Percentiles rank a stretch among this genome's conserved stretches.
phyloP scores from a whole-genome alignment of 108 stramenopile genomes.

The Discostella pseudostelligera region DNA sequence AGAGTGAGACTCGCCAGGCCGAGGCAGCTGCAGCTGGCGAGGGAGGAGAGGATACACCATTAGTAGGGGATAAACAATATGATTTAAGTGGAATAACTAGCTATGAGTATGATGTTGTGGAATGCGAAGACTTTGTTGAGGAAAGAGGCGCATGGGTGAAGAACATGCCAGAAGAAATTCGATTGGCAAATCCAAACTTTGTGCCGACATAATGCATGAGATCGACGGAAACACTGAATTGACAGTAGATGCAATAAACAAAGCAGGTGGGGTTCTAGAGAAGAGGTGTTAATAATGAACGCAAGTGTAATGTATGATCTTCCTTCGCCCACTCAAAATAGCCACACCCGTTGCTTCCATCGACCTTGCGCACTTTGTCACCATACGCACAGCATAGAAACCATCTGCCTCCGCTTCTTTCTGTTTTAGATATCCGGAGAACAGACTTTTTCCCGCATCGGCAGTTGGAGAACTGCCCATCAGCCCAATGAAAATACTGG shows the following conservation, averaged over 20 bases:
- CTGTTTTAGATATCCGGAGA: conserved; percentile 57
- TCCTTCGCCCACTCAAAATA: conserved; percentile 45
- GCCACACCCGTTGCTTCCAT: conserved; percentile 24
- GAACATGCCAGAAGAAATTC: conserved; percentile 90
- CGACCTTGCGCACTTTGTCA: conserved; percentile 13
- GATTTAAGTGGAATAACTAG: conserved; percentile 64
- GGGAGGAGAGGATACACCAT: conserved; percentile 11
- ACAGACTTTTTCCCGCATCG: conserved; percentile 38
- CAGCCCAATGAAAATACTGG: conserved; percentile 66
- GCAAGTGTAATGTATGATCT: conserved; percentile 30
- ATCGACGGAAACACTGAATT: background rate
- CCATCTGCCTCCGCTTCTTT: conserved; percentile 57
- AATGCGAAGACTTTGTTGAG: conserved; percentile 77
- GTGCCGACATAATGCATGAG: conserved; percentile 63
- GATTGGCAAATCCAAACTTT: conserved; percentile 77
- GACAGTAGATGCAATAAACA: background rate
- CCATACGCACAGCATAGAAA: conserved; percentile 53
- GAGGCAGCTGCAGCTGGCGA: conserved; percentile 27
- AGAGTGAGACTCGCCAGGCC: conserved; percentile 41
- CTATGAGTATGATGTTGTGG: conserved; percentile 85
- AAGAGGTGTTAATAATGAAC: conserved; percentile 33
- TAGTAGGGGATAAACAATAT: conserved; percentile 56
- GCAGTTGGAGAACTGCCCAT: conserved; percentile 48
- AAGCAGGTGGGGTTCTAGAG: conserved; percentile 4
- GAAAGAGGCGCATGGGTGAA: conserved; percentile 76